These are phyloP conservation scores for Xylaria sp. DNA, from an alignment of 2,329 filamentous ascomycete genomes.

Conservation along the genomic window DNA sequence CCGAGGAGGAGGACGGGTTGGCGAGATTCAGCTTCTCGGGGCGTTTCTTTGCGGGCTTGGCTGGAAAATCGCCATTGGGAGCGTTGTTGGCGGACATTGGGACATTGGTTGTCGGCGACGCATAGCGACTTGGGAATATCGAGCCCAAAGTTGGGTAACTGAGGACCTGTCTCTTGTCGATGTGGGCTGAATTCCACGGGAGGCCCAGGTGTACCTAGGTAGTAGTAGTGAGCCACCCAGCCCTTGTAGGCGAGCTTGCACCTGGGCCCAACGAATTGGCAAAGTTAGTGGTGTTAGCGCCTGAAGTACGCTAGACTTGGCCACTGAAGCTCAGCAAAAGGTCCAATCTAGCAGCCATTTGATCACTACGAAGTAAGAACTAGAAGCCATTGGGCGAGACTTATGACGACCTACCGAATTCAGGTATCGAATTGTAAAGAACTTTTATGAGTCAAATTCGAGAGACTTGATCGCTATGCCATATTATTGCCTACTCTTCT, in stretches of 20 bases:
- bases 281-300: constrained; percentile 3
- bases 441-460: constrained; percentile 25
- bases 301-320: neutral
- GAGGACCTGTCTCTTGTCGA: constrained; percentile 8
- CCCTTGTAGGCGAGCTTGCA: neutral
- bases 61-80: constrained; percentile 39
- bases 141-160: constrained; percentile 25
- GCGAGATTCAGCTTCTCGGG: constrained; percentile 34
- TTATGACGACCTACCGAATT: neutral
- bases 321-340: neutral
- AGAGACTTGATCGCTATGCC: neutral
- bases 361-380: neutral
- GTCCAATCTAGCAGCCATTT: neutral
- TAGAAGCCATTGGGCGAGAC: neutral
- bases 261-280: constrained; percentile 11
- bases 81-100: constrained; percentile 41
- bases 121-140: constrained; percentile 37
- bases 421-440: neutral
- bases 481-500: neutral
- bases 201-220: neutral
- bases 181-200: neutral
- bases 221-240: neutral
- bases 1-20: constrained; percentile 22
- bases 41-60: constrained; percentile 26
- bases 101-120: constrained; percentile 33